phyloP scores from a whole-genome alignment of 352 stramenopile species.

The Phytopythium oedochilum region DNA sequence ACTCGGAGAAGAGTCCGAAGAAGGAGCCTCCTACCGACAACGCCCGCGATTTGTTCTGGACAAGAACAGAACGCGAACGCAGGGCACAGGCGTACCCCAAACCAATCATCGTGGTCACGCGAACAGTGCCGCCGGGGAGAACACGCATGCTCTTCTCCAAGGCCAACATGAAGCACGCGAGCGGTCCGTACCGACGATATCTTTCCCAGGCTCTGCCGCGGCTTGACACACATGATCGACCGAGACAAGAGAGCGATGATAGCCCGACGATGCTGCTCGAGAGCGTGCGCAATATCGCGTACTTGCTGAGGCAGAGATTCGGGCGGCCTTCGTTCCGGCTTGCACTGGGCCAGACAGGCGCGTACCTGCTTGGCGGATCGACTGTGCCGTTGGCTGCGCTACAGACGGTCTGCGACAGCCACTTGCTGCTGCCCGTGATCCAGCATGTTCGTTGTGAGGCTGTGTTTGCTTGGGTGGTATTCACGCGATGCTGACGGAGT shows the following conservation, averaged over 20 bases:
- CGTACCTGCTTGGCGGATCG: constrained; percentile 25
- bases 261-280: constrained; percentile 3
- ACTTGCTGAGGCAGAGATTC: constrained; percentile 30
- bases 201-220: constrained; percentile 22
- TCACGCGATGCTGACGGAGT: neutral
- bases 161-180: constrained; percentile 25
- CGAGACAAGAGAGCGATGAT: neutral
- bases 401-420: constrained; percentile 23
- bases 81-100: constrained; percentile 7
- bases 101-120: constrained; percentile 15
- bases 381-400: constrained; percentile 26
- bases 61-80: constrained; percentile 19
- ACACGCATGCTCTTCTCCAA: constrained; percentile 29
- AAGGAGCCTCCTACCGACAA: constrained; percentile 11
- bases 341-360: constrained; percentile 39
- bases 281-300: constrained; percentile 33
- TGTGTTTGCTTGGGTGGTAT: neutral
- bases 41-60: constrained; percentile 35
- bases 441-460: constrained; percentile 32
- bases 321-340: constrained; percentile 49
- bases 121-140: constrained; percentile 19
- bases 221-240: constrained; percentile 7
- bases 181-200: constrained; percentile 22
- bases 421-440: constrained; percentile 27
- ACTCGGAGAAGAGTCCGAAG: neutral